Percentiles rank a stretch among this genome's conserved stretches.
phyloP scores from a whole-genome alignment of 1,284 basidiomycete genomes.

The Heterobasidion irregulare region DNA sequence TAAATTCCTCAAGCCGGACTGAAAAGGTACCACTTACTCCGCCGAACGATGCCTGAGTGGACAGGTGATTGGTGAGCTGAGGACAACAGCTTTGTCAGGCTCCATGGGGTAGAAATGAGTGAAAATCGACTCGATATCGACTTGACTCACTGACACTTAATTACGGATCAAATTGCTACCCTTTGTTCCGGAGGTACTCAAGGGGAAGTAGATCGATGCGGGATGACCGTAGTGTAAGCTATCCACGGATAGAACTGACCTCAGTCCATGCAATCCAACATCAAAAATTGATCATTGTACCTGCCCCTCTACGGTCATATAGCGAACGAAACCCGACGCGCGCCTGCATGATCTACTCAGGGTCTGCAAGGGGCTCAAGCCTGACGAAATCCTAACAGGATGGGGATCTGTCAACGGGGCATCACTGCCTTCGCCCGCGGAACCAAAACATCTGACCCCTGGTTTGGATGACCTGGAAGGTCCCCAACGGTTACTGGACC shows the following conservation, averaged over 20 bases:
- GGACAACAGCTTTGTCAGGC: too few relatives aligned
- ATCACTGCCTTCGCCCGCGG: too few relatives aligned
- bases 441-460: too few relatives aligned
- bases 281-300: background rate
- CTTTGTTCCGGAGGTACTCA: background rate
- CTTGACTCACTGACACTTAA: too few relatives aligned
- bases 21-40: background rate
- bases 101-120: too few relatives aligned
- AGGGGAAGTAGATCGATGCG: background rate
- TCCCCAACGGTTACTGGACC: too few relatives aligned
- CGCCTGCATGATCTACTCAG: background rate
- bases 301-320: background rate
- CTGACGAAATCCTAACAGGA: background rate
- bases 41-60: background rate
- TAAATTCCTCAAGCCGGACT: too few relatives aligned
- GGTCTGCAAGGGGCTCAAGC: background rate
- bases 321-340: background rate
- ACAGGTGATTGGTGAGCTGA: background rate
- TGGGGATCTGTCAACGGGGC: background rate
- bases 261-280: background rate
- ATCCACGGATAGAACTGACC: too few relatives aligned
- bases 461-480: too few relatives aligned
- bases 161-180: background rate
- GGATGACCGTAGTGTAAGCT: too few relatives aligned
- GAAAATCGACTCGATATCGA: too few relatives aligned